phyloP scores from a whole-genome alignment of 805 yeast species.

The Schwanniomyces polymorphus region DNA sequence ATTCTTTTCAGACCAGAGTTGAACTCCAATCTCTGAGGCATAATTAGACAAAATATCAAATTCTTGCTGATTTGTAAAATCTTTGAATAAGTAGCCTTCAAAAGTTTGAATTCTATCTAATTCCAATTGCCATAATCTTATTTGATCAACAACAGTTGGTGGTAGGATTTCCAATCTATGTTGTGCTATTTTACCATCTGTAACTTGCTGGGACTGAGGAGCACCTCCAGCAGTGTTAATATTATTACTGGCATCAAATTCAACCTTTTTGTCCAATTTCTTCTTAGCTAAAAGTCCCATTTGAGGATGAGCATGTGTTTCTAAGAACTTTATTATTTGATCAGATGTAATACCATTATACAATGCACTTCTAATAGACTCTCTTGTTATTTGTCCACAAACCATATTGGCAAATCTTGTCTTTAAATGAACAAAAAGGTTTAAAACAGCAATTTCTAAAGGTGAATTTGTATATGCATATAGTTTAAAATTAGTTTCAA shows the following conservation, averaged over 20 bases:
- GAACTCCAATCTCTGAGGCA: constrained; percentile 88
- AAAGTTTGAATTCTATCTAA: constrained; percentile 86
- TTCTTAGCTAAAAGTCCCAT: constrained; percentile 77
- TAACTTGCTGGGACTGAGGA: constrained; percentile 26
- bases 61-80: constrained; percentile 76
- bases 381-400: constrained; percentile 89
- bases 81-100: constrained; percentile 85
- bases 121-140: constrained; percentile 94
- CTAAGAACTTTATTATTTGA: constrained; percentile 85
- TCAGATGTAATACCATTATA: constrained; percentile 91
- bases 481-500: constrained; percentile 91
- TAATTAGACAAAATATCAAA: constrained; percentile 70
- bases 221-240: constrained; percentile 46
- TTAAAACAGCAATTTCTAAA: constrained; percentile 87
- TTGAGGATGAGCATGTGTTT: constrained; percentile 92
- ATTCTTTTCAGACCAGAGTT: constrained; percentile 79
- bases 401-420: constrained; percentile 90
- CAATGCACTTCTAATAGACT: constrained; percentile 82
- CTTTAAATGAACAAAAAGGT: constrained; percentile 81
- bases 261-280: constrained; percentile 62
- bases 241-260: constrained; percentile 54
- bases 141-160: constrained; percentile 96
- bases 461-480: constrained; percentile 95
- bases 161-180: constrained; percentile 69
- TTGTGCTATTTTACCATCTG: constrained; percentile 32